Evolutionary conservation across 2,329 filamentous ascomycete genomes (phyloP).

Genomic region (Emergomyces pasteurianus): DNA sequence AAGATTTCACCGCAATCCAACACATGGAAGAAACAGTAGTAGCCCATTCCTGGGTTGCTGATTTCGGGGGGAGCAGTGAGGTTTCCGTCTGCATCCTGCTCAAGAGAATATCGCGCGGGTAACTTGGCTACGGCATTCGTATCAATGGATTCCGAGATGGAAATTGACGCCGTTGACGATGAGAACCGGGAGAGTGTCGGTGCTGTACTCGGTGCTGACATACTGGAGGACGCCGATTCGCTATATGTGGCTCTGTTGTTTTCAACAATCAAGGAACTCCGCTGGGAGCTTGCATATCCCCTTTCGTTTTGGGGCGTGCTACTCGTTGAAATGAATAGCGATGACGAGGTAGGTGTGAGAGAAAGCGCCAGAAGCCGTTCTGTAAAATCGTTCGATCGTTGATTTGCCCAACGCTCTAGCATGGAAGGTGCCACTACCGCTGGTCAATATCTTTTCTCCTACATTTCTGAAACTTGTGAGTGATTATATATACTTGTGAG

Average conservation of each 20-base stretch:
- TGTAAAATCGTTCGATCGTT: constrained; percentile 10
- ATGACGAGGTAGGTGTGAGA: neutral
- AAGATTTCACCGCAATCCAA: constrained; percentile 32
- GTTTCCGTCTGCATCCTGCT: constrained; percentile 20
- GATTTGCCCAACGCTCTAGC: constrained; percentile 16
- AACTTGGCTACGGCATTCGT: constrained; percentile 17
- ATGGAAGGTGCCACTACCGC: constrained; percentile 9
- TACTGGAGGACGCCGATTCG: constrained; percentile 4
- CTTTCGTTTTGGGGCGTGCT: neutral
- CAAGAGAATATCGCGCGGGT: constrained; percentile 15
- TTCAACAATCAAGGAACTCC: constrained; percentile 5
- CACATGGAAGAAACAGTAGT: constrained; percentile 33
- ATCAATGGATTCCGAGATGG: constrained; percentile 21
- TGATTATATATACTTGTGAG: neutral
- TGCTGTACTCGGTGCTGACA: constrained; percentile 15
- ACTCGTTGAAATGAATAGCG: neutral
- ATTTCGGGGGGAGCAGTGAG: constrained; percentile 15
- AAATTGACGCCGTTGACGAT: constrained; percentile 12
- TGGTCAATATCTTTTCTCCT: neutral
- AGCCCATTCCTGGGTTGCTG: neutral
- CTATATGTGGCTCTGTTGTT: neutral
- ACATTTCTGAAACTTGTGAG: neutral
- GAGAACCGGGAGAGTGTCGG: constrained; percentile 24
- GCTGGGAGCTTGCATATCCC: neutral
- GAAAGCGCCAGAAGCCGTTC: constrained; percentile 11